These are phyloP conservation scores for Coccinonectria pachysandricola DNA, from an alignment of 2,329 filamentous ascomycete species.

Conservation along the genomic window DNA sequence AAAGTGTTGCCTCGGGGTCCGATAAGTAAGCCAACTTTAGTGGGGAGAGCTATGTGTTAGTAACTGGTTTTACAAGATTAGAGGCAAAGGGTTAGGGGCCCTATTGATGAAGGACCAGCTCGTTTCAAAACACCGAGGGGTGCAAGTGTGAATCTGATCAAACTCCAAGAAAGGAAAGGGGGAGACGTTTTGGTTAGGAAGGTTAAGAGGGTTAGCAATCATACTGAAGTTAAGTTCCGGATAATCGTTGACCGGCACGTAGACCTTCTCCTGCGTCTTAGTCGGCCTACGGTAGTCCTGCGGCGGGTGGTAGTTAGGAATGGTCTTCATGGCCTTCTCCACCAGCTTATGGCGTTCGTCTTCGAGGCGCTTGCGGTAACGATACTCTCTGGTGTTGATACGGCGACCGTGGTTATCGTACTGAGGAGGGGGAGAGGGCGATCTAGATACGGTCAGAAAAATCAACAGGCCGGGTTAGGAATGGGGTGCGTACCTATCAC, in stretches of 20 bases:
- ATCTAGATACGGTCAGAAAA: constrained; percentile 44
- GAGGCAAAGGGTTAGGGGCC: constrained; percentile 21
- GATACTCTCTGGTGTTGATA: constrained; percentile 98
- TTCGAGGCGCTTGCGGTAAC: constrained; percentile 94
- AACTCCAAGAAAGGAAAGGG: constrained; percentile 32
- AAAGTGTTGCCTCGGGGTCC: constrained; percentile 98
- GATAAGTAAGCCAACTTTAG: constrained; percentile 99
- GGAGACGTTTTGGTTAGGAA: constrained; percentile 42
- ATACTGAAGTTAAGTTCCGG: constrained; percentile 99
- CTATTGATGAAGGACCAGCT: constrained; percentile 25
- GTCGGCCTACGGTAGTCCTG: constrained; percentile 97
- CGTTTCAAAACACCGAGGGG: constrained; percentile 22
- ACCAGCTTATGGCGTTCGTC: constrained; percentile 98
- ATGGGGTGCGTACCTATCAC: constrained; percentile 63
- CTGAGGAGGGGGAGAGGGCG: constrained; percentile 87
- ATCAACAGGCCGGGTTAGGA: not conserved
- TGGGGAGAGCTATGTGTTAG: constrained; percentile 86
- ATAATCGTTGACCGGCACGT: constrained; percentile 99
- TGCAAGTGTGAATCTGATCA: constrained; percentile 31
- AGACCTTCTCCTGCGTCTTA: constrained; percentile 99
- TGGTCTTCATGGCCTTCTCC: constrained; percentile 98
- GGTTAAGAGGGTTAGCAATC: constrained; percentile 97
- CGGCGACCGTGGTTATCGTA: constrained; percentile 99
- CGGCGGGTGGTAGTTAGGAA: constrained; percentile 97
- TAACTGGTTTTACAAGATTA: constrained; percentile 36